phyloP scores from a whole-genome alignment of 768 basidiomycete genomes.

The Astraeus odoratus region DNA sequence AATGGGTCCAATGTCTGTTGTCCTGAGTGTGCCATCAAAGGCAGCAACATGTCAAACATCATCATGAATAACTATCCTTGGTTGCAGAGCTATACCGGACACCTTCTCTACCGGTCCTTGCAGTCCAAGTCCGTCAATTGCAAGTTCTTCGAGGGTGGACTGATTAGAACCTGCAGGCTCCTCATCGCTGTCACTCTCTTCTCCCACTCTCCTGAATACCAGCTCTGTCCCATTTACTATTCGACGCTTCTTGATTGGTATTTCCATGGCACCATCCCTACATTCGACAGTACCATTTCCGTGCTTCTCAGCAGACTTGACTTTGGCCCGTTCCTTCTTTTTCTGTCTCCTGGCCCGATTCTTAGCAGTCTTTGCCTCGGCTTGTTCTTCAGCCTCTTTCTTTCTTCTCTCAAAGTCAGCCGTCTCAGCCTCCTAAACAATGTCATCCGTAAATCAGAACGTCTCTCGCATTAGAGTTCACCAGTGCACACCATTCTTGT shows the following conservation, averaged over 20 bases:
- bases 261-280: too few species aligned
- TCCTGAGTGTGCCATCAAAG: too few species aligned
- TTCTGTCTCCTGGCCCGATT: slow-evolving; percentile 92
- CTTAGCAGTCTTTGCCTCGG: slow-evolving; percentile 89
- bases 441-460: slow-evolving; percentile 3
- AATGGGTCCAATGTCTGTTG: too few species aligned
- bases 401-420: slow-evolving; percentile 73
- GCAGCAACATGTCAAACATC: too few species aligned
- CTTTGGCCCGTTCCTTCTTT: slow-evolving; percentile 72
- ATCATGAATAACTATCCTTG: slow-evolving; percentile 43
- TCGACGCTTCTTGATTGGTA: slow-evolving; percentile 71
- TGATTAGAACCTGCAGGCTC: slow-evolving; percentile 9
- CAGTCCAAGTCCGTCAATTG: slow-evolving; percentile 2
- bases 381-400: slow-evolving; percentile 58
- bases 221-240: slow-evolving; percentile 75
- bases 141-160: slow-evolving; percentile 6
- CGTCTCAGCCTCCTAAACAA: slow-evolving; percentile 56
- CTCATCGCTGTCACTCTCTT: slow-evolving; percentile 42
- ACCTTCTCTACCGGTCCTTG: slow-evolving; percentile 6
- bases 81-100: slow-evolving; percentile 27
- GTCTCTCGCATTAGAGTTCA: neutral
- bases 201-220: slow-evolving; percentile 45
- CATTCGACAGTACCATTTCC: slow-evolving; percentile 21
- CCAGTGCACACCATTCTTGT: slow-evolving; percentile 52
- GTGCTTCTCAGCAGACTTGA: slow-evolving; percentile 27